A percentile compares a stretch with the other conserved stretches of the same genome.
phyloP scores from a whole-genome alignment of 2,329 filamentous ascomycete genomes.

The Alternaria hordeiaustralica region DNA sequence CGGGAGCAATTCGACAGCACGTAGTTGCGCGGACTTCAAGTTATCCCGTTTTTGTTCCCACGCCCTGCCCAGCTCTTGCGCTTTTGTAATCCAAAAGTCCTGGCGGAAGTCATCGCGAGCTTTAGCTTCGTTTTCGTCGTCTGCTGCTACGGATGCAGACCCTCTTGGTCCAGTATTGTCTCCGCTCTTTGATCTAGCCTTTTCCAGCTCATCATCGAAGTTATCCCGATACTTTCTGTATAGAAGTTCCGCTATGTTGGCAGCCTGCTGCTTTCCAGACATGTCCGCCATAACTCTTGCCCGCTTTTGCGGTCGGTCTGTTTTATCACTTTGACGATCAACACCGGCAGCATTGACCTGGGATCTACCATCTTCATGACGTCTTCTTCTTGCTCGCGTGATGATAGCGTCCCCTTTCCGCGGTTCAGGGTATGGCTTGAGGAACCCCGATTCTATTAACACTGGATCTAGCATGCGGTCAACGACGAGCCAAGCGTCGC shows the following conservation, averaged over 20 bases:
- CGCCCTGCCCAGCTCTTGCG: background rate
- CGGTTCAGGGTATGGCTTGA: background rate
- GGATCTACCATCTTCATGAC: background rate
- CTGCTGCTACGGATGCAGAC: background rate
- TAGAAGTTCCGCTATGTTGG: background rate
- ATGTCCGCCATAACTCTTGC: background rate
- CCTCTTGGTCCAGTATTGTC: background rate
- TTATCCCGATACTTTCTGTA: background rate
- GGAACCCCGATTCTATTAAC: background rate
- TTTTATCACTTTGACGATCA: background rate
- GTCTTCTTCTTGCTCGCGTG: background rate
- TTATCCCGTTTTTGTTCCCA: background rate
- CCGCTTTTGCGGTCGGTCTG: background rate
- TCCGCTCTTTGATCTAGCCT: background rate
- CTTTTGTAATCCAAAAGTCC: background rate
- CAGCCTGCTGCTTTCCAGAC: background rate
- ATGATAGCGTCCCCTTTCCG: background rate
- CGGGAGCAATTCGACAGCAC: background rate
- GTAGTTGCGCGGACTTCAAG: background rate
- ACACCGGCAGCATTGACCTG: background rate
- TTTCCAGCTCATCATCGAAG: background rate
- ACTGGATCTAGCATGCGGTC: background rate
- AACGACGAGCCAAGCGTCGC: background rate
- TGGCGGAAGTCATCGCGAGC: background rate
- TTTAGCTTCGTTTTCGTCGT: background rate